Evolutionary conservation across 495 filamentous ascomycete species (phyloP).

Genomic region (Talaromyces stipitatus): DNA sequence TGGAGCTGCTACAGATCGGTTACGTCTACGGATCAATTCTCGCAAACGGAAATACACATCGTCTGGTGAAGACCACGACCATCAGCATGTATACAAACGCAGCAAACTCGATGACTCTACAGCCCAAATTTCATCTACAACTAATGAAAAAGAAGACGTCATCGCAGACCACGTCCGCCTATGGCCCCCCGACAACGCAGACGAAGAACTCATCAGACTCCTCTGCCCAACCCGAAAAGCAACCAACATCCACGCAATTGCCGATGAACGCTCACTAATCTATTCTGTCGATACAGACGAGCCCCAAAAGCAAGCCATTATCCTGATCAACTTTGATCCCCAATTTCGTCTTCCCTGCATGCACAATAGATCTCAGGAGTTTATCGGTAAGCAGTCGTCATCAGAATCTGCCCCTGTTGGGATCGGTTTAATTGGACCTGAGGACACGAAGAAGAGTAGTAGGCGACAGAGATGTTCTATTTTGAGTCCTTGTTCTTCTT

Average conservation of each 20-base stretch:
- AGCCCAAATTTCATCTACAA: not conserved
- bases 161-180: slow-evolving; percentile 41
- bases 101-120: not conserved
- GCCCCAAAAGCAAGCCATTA: slow-evolving; percentile 31
- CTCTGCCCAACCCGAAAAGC: slow-evolving; percentile 47
- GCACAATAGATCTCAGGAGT: slow-evolving; percentile 1
- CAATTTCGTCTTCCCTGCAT: slow-evolving; percentile 31
- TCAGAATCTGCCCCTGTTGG: slow-evolving; percentile 3
- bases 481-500: slow-evolving; percentile 6
- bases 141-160: slow-evolving; percentile 40
- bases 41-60: slow-evolving; percentile 31
- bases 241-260: slow-evolving; percentile 41
- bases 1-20: slow-evolving; percentile 30
- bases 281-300: slow-evolving; percentile 37
- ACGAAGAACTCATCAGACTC: slow-evolving; percentile 40
- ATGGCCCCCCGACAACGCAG: slow-evolving; percentile 52
- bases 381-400: not conserved
- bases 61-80: slow-evolving; percentile 31
- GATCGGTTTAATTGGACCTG: slow-evolving; percentile 10
- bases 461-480: slow-evolving; percentile 8
- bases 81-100: slow-evolving; percentile 20
- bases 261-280: slow-evolving; percentile 53
- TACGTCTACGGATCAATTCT: slow-evolving; percentile 47
- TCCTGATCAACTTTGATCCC: slow-evolving; percentile 61
- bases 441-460: not conserved